Evolutionary conservation across 1,284 basidiomycete species (phyloP).

Genomic region (Boletus chippewaensis): DNA sequence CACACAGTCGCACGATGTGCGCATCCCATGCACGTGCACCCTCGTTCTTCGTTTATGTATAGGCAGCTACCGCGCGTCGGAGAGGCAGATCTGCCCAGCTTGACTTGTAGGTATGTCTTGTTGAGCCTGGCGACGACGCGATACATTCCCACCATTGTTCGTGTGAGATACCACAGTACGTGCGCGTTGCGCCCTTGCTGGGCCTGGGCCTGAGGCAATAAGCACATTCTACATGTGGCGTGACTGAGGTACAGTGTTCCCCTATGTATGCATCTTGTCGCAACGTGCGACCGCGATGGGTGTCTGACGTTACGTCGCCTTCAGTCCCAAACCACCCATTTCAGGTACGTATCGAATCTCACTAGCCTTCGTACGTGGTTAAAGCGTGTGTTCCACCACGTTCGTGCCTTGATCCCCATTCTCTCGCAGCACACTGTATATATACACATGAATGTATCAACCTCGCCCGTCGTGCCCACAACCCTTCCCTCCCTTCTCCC

Average conservation of each 20-base stretch:
- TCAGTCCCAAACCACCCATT: constrained; percentile 1
- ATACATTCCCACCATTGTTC: neutral
- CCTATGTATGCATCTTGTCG: neutral
- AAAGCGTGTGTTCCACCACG: neutral
- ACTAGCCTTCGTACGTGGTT: neutral
- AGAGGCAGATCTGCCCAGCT: neutral
- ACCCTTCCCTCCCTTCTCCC: neutral
- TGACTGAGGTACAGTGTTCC: neutral
- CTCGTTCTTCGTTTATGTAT: neutral
- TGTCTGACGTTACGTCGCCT: neutral
- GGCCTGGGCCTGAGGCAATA: neutral
- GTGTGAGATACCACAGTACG: no score
- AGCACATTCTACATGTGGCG: neutral
- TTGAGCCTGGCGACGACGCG: neutral
- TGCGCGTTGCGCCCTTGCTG: neutral
- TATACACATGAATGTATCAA: neutral
- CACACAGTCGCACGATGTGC: neutral
- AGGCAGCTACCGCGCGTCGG: neutral
- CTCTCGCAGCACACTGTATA: neutral
- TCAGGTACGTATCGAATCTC: neutral
- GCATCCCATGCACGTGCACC: neutral
- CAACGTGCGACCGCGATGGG: no score
- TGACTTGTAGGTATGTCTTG: neutral
- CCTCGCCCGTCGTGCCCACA: neutral
- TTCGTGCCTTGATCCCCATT: constrained; percentile 1